Evolutionary conservation across 1,284 basidiomycete species (phyloP).

Genomic region (Heimioporus retisporus): DNA sequence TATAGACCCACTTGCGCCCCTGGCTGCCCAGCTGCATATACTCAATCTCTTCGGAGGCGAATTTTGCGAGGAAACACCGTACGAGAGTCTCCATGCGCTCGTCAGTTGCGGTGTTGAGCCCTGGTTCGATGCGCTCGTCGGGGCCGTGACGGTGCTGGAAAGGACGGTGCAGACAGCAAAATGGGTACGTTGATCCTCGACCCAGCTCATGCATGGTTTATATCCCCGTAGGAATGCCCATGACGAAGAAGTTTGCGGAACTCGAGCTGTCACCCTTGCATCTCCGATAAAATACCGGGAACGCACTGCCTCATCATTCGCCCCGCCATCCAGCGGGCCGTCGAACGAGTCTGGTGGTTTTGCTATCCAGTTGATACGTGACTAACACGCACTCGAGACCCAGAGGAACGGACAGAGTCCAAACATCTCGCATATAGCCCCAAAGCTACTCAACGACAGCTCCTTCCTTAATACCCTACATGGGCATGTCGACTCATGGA

Average conservation of each 20-base stretch:
- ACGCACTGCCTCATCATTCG: slow-evolving; percentile 95
- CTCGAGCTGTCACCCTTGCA: slow-evolving; percentile 97
- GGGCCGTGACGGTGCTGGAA: slow-evolving; percentile 74
- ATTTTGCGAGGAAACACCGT: slow-evolving; percentile 93
- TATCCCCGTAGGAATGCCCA: slow-evolving; percentile 81
- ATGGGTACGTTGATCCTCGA: slow-evolving; percentile 69
- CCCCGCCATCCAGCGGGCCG: slow-evolving; percentile 89
- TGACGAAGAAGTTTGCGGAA: slow-evolving; percentile 99
- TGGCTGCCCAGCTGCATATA: slow-evolving; percentile 92
- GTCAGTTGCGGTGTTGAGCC: slow-evolving; percentile 98
- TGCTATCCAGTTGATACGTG: slow-evolving; percentile 12
- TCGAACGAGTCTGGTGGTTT: slow-evolving; percentile 68
- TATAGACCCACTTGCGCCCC: slow-evolving; percentile 84
- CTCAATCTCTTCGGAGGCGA: slow-evolving; percentile 94
- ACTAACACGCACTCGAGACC: slow-evolving; percentile 52
- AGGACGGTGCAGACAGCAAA: slow-evolving; percentile 86
- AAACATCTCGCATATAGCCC: slow-evolving; percentile 82
- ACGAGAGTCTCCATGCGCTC: slow-evolving; percentile 96
- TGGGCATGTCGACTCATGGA: slow-evolving; percentile 97
- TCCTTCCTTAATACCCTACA: slow-evolving; percentile 96
- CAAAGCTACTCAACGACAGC: slow-evolving; percentile 85
- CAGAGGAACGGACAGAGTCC: slow-evolving; percentile 68
- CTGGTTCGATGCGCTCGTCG: slow-evolving; percentile 98
- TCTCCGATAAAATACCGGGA: slow-evolving; percentile 98
- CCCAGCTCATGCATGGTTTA: slow-evolving; percentile 7